Evolutionary conservation across 129 eudicot species (phyloP).

Genomic region (Oenanthe sinensis): DNA sequence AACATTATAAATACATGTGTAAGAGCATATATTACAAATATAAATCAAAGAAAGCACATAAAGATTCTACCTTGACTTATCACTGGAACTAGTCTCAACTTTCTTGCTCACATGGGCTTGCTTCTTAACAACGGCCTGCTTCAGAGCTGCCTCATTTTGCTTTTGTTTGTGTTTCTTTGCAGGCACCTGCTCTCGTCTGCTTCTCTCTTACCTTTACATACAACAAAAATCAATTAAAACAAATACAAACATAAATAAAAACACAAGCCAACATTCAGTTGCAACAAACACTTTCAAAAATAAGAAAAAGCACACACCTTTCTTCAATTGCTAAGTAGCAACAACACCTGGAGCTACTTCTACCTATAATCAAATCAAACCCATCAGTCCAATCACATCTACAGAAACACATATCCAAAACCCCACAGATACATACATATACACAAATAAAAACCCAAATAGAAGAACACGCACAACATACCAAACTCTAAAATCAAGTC

Average conservation of each 20-base stretch:
- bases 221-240: background rate
- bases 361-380: conserved; percentile 17
- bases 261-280: background rate
- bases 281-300: background rate
- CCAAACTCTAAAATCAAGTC: no score
- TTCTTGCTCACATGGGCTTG: conserved; percentile 22
- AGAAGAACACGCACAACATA: no score
- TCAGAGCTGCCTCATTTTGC: conserved; percentile 18
- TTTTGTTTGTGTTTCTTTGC: conserved; percentile 45
- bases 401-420: background rate
- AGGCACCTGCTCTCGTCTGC: conserved; percentile 28
- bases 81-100: conserved; percentile 19
- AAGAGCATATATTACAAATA: background rate
- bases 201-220: conserved; percentile 36
- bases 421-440: no score
- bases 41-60: background rate
- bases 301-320: conserved; percentile 18
- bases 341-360: conserved; percentile 24
- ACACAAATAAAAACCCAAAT: no score
- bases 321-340: conserved; percentile 29
- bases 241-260: no score
- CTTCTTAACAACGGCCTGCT: conserved; percentile 19
- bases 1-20: background rate
- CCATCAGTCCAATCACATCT: background rate
- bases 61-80: conserved; percentile 22